phyloP scores from a whole-genome alignment of 2,329 filamentous ascomycete genomes.

The Coniochaeta ligniaria region DNA sequence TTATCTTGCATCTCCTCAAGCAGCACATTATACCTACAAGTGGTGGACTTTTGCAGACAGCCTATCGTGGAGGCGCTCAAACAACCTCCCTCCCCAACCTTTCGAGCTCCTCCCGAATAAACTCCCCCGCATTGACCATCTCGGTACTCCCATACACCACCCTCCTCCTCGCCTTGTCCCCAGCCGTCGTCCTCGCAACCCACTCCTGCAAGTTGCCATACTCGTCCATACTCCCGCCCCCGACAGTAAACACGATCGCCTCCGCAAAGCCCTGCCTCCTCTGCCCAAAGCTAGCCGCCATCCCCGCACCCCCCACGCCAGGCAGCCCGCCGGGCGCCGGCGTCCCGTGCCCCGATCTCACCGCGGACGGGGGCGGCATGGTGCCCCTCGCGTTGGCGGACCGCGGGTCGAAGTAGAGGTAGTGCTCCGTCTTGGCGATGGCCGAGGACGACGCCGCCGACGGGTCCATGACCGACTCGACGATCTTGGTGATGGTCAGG shows the following conservation, averaged over 20 bases:
- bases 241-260: constrained; percentile 89
- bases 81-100: constrained; percentile 51
- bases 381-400: constrained; percentile 89
- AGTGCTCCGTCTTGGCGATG: constrained; percentile 92
- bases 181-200: constrained; percentile 64
- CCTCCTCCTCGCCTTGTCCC: constrained; percentile 59
- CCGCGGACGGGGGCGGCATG: constrained; percentile 70
- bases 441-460: constrained; percentile 82
- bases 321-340: constrained; percentile 39
- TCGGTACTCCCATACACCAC: constrained; percentile 95
- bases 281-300: constrained; percentile 82
- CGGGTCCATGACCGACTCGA: constrained; percentile 97
- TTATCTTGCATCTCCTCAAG: too few relatives aligned
- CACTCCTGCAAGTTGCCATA: constrained; percentile 97
- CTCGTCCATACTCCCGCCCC: constrained; percentile 97
- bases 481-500: constrained; percentile 93
- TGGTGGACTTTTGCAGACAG: too few relatives aligned
- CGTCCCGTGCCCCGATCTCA: constrained; percentile 32
- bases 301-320: constrained; percentile 45
- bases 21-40: too few relatives aligned
- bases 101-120: constrained; percentile 58
- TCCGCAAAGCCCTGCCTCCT: constrained; percentile 83
- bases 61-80: not conserved
- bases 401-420: constrained; percentile 93
- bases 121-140: constrained; percentile 61